phyloP scores from a whole-genome alignment of 2,329 filamentous ascomycete genomes.

The Ilyonectria robusta region DNA sequence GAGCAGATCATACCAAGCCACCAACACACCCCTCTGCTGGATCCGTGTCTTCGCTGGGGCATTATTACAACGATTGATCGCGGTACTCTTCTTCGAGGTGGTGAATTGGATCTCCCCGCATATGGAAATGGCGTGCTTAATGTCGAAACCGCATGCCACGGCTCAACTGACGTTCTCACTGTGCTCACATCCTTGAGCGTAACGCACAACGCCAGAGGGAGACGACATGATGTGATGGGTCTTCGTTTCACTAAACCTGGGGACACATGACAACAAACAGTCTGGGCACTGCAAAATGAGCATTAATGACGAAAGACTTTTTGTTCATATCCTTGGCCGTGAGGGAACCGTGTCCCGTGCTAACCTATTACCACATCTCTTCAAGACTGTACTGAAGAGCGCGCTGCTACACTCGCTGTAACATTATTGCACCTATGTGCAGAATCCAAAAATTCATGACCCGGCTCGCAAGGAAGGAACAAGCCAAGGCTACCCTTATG shows the following conservation, averaged over 20 bases:
- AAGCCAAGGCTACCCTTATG: background rate
- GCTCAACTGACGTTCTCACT: background rate
- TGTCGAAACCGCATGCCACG: background rate
- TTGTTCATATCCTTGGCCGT: constrained; percentile 19
- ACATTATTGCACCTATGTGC: constrained; percentile 22
- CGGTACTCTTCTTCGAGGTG: constrained; percentile 1
- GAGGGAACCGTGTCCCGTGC: background rate
- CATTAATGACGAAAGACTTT: background rate
- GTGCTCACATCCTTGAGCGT: background rate
- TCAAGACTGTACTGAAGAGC: constrained; percentile 4
- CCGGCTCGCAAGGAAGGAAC: constrained; percentile 17
- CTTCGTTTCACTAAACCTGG: background rate
- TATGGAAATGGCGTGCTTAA: background rate
- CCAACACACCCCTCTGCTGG: background rate
- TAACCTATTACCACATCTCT: constrained; percentile 16
- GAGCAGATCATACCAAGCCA: background rate
- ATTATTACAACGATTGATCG: background rate
- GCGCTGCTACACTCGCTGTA: constrained; percentile 13
- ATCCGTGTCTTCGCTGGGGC: background rate
- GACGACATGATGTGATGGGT: background rate
- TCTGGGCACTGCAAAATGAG: background rate
- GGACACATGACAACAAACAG: background rate
- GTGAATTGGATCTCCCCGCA: constrained; percentile 1
- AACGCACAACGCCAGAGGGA: background rate
- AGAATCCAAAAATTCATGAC: constrained; percentile 5